Evolutionary conservation across 208 protist genomes (phyloP), one percentile per base, ranked within the genome.

Genomic region (Borovskyia barvae): DNA sequence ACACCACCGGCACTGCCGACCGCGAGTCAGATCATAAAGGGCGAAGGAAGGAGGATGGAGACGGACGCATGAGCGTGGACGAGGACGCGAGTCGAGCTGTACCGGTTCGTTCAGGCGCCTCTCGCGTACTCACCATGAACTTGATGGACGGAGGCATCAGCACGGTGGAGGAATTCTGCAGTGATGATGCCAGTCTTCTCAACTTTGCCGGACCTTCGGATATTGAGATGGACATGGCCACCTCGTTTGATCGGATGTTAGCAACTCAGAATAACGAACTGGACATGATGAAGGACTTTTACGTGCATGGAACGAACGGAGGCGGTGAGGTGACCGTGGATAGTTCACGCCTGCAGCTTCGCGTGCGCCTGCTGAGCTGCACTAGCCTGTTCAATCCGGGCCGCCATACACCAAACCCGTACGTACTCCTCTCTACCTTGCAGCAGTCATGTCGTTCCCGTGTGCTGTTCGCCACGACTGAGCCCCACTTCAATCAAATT

Each of bases 351-450:
- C 58, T 66, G 70, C 48, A 50, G 43, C 46, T 94, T 29, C 72
- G 58, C 48, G 83, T 94, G 53, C 81, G 74, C 20, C 40, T 94
- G 22, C 49, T 90, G 15, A 82, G 61, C 65, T 91, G 84, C 69
- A 73, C 72, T 20, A 75, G 87, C 55, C 60, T 94, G 20, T 57
- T 73, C 2, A 64, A 66, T 45, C 41, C 53, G 5, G 40, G 45
- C 2, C 47, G 47, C 40, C 57, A 66, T 37, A 32, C 52, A 49
- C 81, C 82, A 35, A 89, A 68, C 66, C 87, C 87, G 19, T 94
- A 87, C 48, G 66, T 94, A 49, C 66, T 88, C 54, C 79, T 94
- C 53, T 80, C 77, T 40, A 94, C 84, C 33, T 65, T 87, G 15
- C 43, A 58, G 36, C 77, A 81, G 58, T 85, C 84, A 48, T 74